Evolutionary conservation across 1,284 basidiomycete species (phyloP), one percentile per base, ranked within the genome.

Genomic region (Heterobasidion parviporum): DNA sequence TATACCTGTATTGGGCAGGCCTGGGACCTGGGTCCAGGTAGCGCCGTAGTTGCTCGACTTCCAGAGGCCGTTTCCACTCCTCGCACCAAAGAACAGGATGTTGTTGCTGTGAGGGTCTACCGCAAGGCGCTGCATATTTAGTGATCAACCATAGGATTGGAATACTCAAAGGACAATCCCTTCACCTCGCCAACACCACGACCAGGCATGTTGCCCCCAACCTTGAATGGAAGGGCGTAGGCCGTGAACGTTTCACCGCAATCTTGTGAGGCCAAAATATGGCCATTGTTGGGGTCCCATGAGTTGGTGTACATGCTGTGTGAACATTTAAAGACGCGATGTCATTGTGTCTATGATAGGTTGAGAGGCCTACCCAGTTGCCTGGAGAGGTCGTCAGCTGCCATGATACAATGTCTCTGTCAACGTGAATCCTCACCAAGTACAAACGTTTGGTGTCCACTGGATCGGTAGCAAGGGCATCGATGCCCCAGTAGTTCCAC

Each of bases 161-260:
- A n/a, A 49, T 45, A 52, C 16, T 32, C 45, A 33, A 10, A 35
- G 33, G 6, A 52, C n/a, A 52, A 20, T 8, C 6, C 8, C 60
- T 64, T 55, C 55, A 70, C 67, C 63, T 72, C 70, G 34, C 71
- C 71, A 63, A 74, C 68, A 53, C 82, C 83, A 64, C 82, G 80
- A 50, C 82, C 83, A 20, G 82, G 83, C 83, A 85, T 85, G 64
- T 86, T 86, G 6, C 82, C 82, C 41, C 80, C 78, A 34, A 83
- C 74, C 59, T 87, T 85, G 74, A 86, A 85, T 1, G 82, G 78
- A 1, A 87, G 68, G 5, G 62, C 56, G 1, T 77, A 77, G 3
- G 73, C 61, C 0, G 74, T 78, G 66, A 78, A 87, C 0, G 79
- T 80, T 15, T 72, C 64, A 10, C 83, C 83, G 57, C 76, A 73